Evolutionary conservation across 106 monocot species (phyloP), one percentile per base, ranked within the genome.

Genomic region (Iris macrosiphon): DNA sequence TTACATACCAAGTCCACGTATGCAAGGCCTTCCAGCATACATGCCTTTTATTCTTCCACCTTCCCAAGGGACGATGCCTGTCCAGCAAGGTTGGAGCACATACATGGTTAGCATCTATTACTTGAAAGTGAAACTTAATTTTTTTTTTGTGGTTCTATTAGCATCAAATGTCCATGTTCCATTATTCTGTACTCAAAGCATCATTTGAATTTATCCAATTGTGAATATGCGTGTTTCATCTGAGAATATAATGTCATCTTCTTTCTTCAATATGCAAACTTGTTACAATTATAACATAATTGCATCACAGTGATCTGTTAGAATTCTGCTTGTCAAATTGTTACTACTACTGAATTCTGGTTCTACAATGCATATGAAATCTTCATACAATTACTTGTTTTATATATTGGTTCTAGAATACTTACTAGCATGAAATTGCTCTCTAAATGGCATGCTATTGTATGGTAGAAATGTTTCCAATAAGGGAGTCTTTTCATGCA

Each of bases 11-110:
- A 69, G 34, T 57, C 67, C 56, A 46, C 45, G 44, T 35, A 64
- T 65, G 35, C 72, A 71, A 51, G 65, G 71, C 21, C 51, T 72
- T 20, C 64, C 84, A 49, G 41, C 75, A 33, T 85, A 72, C 47
- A 51, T 76, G 48, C 75, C 79, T 42, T 24, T 72, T 45, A 31
- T 68, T 39, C 45, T 79, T 47, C 75, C 79, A 51, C 51, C 78
- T 19, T 69, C 63, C 45, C 79, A 67, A 35, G 75, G 54, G 15
- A 52, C 64, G 22, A 41, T 76, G 23, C 54, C 75, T 40, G 18
- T 66, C 31, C 84, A 85, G 59, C 75, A 62, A 41, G 65, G 72
- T 40, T 85, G 79, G 84, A 68, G 52, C 31, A 65, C 44, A 44
- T 72, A 79, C 60, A 61, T 9, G 79, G 84, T 85, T 11, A 79